phyloP scores from a whole-genome alignment of 176 grass and related monocot genomes.

The Eleusine indica region DNA sequence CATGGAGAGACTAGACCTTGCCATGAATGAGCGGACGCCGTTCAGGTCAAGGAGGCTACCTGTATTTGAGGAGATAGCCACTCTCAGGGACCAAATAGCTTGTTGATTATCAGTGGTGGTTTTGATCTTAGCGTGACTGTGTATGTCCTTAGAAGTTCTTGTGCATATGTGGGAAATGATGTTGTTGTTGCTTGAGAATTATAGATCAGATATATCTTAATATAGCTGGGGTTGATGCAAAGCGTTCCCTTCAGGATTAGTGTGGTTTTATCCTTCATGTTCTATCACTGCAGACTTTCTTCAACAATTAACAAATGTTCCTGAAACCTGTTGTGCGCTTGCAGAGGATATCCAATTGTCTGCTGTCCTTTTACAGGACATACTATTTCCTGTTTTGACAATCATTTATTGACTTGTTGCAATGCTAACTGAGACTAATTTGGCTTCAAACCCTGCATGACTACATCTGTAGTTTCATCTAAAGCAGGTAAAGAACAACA shows the following conservation, averaged over 20 bases:
- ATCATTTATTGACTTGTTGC: not conserved
- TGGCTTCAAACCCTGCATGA: not conserved
- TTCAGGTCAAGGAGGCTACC: constrained; percentile 81
- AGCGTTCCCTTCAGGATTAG: not conserved
- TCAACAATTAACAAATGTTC: not conserved
- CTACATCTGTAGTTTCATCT: not conserved
- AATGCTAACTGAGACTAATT: not conserved
- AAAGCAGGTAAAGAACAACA: not conserved
- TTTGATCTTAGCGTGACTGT: constrained; percentile 6
- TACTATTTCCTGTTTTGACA: not conserved
- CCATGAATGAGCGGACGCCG: constrained; percentile 67
- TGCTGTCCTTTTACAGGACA: not conserved
- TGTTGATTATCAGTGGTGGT: constrained; percentile 47
- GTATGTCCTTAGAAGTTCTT: constrained; percentile 28
- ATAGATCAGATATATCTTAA: constrained; percentile 5
- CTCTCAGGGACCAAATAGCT: constrained; percentile 78
- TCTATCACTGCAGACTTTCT: not conserved
- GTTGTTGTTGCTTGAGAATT: constrained; percentile 4
- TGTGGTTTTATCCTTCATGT: not conserved
- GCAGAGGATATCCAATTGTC: not conserved
- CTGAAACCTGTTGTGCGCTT: not conserved
- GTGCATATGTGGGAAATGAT: constrained; percentile 24
- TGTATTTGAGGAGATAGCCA: constrained; percentile 89
- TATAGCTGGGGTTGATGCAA: constrained; percentile 43
- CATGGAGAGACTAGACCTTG: constrained; percentile 69